These are phyloP conservation scores for Alopecurus myosuroides DNA, from an alignment of 176 grass and related monocot genomes.

Conservation along the genomic window DNA sequence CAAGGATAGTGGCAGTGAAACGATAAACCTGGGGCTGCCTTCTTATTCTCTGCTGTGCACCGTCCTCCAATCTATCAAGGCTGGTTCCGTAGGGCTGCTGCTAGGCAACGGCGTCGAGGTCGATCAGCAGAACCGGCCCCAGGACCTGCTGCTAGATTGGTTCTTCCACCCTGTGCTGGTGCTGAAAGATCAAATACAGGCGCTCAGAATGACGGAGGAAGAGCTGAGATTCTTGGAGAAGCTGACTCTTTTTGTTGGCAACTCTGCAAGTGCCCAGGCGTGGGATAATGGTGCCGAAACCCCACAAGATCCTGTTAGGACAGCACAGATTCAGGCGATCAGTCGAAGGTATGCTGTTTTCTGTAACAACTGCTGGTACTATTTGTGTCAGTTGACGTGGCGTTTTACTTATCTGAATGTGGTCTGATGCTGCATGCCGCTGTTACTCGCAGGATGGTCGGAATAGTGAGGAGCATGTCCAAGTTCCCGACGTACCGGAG, in stretches of 20 bases:
- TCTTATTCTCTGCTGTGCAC: conserved; percentile 49
- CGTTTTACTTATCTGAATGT: not conserved
- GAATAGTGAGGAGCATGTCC: conserved; percentile 57
- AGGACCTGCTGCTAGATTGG: conserved; percentile 78
- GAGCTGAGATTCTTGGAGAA: conserved; percentile 69
- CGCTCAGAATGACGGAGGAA: conserved; percentile 59
- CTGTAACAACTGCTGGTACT: not conserved
- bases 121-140: conserved; percentile 58
- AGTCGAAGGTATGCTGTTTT: conserved; percentile 59
- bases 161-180: conserved; percentile 85
- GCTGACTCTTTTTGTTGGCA: conserved; percentile 47
- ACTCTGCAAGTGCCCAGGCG: not conserved
- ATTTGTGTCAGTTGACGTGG: not conserved
- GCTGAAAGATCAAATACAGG: conserved; percentile 74
- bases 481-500: conserved; percentile 91
- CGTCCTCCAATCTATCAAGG: conserved; percentile 59
- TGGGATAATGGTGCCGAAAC: conserved; percentile 41
- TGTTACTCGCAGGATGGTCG: conserved; percentile 55
- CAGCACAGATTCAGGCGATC: conserved; percentile 84
- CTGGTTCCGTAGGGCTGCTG: conserved; percentile 54
- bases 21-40: conserved; percentile 63
- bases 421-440: conserved; percentile 1
- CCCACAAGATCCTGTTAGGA: conserved; percentile 54
- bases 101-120: conserved; percentile 53
- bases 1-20: conserved; percentile 49